These are phyloP conservation scores for Gnaphalium uliginosum DNA, from an alignment of 129 eudicot genomes.

Conservation along the genomic window DNA sequence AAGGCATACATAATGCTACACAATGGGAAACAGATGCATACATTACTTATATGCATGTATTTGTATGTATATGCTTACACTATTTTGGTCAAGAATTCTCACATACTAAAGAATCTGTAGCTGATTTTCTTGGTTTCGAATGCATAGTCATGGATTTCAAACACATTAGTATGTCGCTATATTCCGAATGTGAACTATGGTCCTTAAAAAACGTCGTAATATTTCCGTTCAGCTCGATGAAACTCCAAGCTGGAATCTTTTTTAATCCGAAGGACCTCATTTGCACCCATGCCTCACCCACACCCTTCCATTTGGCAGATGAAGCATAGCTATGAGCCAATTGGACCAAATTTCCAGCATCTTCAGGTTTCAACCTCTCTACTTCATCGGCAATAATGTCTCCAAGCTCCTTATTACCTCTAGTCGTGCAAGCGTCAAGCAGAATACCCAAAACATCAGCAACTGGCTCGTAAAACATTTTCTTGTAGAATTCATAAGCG, in stretches of 20 bases:
- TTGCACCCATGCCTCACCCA: slow-evolving; percentile 74
- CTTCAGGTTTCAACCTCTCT: slow-evolving; percentile 45
- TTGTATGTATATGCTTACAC: slow-evolving; percentile 6
- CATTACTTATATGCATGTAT: slow-evolving; percentile 8
- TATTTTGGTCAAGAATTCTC: slow-evolving; percentile 17
- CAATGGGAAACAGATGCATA: not conserved
- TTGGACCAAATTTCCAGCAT: slow-evolving; percentile 78
- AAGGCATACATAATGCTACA: slow-evolving; percentile 6
- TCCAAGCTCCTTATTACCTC: slow-evolving; percentile 52
- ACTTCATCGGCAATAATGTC: slow-evolving; percentile 56
- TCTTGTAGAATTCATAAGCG: slow-evolving; percentile 60
- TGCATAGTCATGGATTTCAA: slow-evolving; percentile 45
- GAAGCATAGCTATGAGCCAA: slow-evolving; percentile 83
- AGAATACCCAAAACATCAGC: slow-evolving; percentile 81
- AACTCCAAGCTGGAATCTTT: slow-evolving; percentile 96
- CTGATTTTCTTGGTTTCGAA: slow-evolving; percentile 20
- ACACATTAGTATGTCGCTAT: slow-evolving; percentile 47
- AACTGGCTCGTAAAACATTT: slow-evolving; percentile 52
- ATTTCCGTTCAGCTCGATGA: slow-evolving; percentile 67
- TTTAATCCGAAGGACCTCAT: slow-evolving; percentile 83
- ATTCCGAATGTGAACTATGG: slow-evolving; percentile 64
- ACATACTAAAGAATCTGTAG: slow-evolving; percentile 22
- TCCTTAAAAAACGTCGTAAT: slow-evolving; percentile 64
- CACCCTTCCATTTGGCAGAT: slow-evolving; percentile 75
- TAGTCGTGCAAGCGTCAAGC: slow-evolving; percentile 74